Conservation (phyloP, 768 basidiomycete species). For the Boletus patriciae region DNA sequence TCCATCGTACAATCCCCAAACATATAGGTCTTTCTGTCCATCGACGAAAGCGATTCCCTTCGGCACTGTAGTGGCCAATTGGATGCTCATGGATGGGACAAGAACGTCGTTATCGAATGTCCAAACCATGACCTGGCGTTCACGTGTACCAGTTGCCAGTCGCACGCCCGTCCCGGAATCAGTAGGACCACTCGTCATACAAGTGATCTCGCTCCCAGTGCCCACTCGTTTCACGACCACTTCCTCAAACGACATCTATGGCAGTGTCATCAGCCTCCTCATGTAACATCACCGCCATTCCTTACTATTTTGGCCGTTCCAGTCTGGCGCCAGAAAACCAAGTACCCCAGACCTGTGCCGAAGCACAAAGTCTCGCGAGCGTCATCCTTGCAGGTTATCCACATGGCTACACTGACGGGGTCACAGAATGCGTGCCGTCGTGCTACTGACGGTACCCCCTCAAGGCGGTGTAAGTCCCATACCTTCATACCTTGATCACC, state of each 20-base stretch:
- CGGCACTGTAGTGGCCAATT: not conserved
- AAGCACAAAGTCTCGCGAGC: not conserved
- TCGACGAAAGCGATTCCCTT: not conserved
- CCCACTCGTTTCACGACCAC: not conserved
- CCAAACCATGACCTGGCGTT: not conserved
- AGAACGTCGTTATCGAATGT: not conserved
- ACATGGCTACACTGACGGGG: not conserved
- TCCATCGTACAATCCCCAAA: not conserved
- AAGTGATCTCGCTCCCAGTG: not conserved
- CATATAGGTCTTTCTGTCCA: not conserved
- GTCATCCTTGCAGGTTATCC: not conserved
- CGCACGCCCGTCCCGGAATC: not conserved
- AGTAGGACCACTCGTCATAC: not conserved
- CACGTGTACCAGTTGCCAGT: not conserved
- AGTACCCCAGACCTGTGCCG: not conserved
- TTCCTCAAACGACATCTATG: not conserved
- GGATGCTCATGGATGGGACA: not conserved
- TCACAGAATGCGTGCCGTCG: not conserved
- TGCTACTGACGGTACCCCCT: not conserved
- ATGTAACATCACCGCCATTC: not conserved
- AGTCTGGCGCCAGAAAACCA: not conserved
- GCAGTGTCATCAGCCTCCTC: not conserved
- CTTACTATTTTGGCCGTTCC: not conserved
- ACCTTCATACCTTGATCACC: not conserved
- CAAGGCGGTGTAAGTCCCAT: not conserved